Evolutionary conservation across 2,329 filamentous ascomycete genomes (phyloP), one percentile per base, ranked within the genome.

Genomic region (Aspergillus floridensis): DNA sequence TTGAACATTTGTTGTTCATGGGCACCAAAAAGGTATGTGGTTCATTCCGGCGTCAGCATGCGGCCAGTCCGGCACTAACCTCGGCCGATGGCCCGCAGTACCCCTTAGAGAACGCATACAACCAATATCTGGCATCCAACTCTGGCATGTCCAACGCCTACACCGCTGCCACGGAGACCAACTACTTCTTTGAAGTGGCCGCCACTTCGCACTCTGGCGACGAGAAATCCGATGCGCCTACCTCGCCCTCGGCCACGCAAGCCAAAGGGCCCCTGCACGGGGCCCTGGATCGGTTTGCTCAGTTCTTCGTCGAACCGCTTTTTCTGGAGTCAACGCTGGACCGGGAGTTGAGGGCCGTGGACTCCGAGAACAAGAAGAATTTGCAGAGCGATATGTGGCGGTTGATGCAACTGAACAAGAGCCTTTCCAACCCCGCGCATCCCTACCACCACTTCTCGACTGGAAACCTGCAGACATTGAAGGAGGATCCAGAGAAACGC

Each of bases 331-430:
- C 87, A 65, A 95, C 92, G 0, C 76, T 97, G 52, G 93, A 97
- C 68, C 86, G 93, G 53, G 93, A 97, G 77, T 81, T 97, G 63
- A 87, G 85, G 65, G 93, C 93, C 1, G 93, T 97, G 21, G 92
- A 97, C 71, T 96, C 92, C 5, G 93, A 97, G 76, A 96, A 97
- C 79, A 96, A 96, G 83, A 97, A 97, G 84, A 97, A 97, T 68
- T 80, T 97, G 52, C 93, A 97, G 77, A 93, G 86, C 72, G 93
- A 97, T 70, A 84, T 85, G 58, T 96, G 93, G 92, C 86, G 93
- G 16, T 78, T 96, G 63, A 87, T 93, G 70, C 93, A 97, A 76
- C 82, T 97, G 24, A 90, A 91, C 72, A 96, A 96, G 78, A 89
- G 89, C 3, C 79, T 95, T n/a, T 91, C 92, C 2, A 96, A 93